Evolutionary conservation across 1,284 basidiomycete genomes (phyloP), one percentile per base, ranked within the genome.

Genomic region (Melanopsichium pennsylvanicum): DNA sequence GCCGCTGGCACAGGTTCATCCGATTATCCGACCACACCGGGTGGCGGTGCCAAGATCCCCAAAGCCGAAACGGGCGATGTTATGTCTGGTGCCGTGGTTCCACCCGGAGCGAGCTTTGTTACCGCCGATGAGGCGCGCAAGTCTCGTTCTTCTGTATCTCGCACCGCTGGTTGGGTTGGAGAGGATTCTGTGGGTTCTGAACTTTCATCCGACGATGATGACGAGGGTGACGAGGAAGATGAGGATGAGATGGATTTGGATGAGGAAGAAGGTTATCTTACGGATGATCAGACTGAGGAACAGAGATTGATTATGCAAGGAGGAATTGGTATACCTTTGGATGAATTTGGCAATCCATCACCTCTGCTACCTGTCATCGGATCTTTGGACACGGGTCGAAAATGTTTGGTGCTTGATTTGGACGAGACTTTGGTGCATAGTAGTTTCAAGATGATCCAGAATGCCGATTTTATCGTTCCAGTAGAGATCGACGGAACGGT

Each of bases 401-500:
- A 97, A 83, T 97, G 94, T 75, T 75, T 83, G 9, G 93, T 97
- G 32, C 86, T 97, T 18, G 95, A 97, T 83, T 85, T 97, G 36
- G 94, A 97, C 74, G 95, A 97, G 83, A 97, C 94, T 1, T 84
- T 97, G 27, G 88, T 97, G 18, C 95, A 97, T 83, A 74, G 70
- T 13, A 72, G 66, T 33, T 84, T 84, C 79, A 84, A 84, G 62
- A 80, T 82, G 54, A 68, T 62, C 23, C 58, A 63, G 36, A 48
- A 46, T 74, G 93, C 95, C 31, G 96, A 98, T 83, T 99, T 94
- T 82, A 91, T 98, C 63, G 95, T 98, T 0, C 96, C 96, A 1
- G 95, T 98, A 40, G 96, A 98, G 83, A 99, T 99, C 70, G 96
- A 99, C 81, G 93, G 92, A 66, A 89, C 95, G 74, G 92, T 90